phyloP scores from a whole-genome alignment of 2,329 filamentous ascomycete species.

The Podosphaera fusca region DNA sequence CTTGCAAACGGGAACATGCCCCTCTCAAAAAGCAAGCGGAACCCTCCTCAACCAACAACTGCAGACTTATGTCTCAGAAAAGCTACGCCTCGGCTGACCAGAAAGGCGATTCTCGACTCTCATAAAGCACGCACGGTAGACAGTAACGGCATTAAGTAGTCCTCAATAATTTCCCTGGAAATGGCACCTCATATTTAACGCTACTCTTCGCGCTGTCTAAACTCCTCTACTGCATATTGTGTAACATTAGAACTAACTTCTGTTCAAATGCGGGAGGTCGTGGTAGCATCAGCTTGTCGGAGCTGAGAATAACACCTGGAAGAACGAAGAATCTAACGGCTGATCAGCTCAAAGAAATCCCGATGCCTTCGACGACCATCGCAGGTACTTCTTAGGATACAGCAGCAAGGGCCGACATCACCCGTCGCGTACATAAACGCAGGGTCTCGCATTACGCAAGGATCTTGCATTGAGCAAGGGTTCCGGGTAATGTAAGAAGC shows the following conservation, averaged over 20 bases:
- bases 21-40: conserved; percentile 1
- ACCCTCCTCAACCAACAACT: background rate
- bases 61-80: conserved; percentile 3
- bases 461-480: no score
- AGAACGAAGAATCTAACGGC: no score
- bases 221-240: conserved; percentile 2
- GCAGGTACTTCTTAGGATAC: no score
- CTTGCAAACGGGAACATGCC: conserved; percentile 1
- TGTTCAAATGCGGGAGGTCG: no score
- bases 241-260: conserved; percentile 2
- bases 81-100: conserved; percentile 5
- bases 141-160: conserved; percentile 6
- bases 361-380: no score
- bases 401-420: no score
- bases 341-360: no score
- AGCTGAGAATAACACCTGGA: no score
- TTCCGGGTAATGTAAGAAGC: no score
- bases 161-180: background rate
- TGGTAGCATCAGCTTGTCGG: no score
- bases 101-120: conserved; percentile 10
- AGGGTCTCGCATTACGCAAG: no score
- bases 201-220: background rate
- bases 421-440: no score
- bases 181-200: background rate
- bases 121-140: conserved; percentile 6